Base-by-base conservation (phyloP, 2,329 filamentous ascomycete genomes). In the Cytospora piceae region DNA sequence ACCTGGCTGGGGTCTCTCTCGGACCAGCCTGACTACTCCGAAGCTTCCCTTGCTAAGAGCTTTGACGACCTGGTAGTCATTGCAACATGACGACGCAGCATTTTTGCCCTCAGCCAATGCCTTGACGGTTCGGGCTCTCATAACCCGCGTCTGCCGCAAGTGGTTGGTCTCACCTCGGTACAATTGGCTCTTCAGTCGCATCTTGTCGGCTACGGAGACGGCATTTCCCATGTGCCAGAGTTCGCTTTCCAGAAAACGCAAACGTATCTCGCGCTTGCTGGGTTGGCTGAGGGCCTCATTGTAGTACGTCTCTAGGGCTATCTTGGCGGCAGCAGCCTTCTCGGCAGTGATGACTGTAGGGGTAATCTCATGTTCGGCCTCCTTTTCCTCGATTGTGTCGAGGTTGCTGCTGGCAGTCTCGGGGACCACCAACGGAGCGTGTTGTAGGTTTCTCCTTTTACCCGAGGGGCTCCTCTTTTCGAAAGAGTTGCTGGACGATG, bases 21-120 rank as follows among this genome's bases (percentile, higher is more conserved):
- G 88, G 2, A 98, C 94, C 42, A 99, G 82, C 55, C 90, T 87
- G 20, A 99, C 95, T 29, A 97, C 89, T 0, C 95, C 94, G 77
- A 98, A 99, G 73, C 94, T 97, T 11, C 95, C 94, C 75, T 95
- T 96, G 0, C 95, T 94, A 6, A 98, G 82, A 22, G 96, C 83
- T 70, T 93, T 91, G 34, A 98, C 79, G 15, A 89, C 83, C 69
- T 97, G 90, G 72, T 94, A 97, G n/a, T 88, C 86, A 11, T 87
- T 69, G n/a, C 63, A 71, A 51, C 67, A 54, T 15, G 61, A 63
- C 27, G 54, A 61, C 27, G 46, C 14, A 9, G 59, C 58, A 15
- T 52, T 53, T 22, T 53, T 66, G 22, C 66, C 66, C 29, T 58
- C 63, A 29, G 6, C 4, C 2, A 68, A 32, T 4, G 65, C 55